Percentiles rank a stretch among this genome's conserved stretches.
These are phyloP conservation scores for Echium plantagineum DNA, from an alignment of 257 asterid genomes.

Conservation along the genomic window DNA sequence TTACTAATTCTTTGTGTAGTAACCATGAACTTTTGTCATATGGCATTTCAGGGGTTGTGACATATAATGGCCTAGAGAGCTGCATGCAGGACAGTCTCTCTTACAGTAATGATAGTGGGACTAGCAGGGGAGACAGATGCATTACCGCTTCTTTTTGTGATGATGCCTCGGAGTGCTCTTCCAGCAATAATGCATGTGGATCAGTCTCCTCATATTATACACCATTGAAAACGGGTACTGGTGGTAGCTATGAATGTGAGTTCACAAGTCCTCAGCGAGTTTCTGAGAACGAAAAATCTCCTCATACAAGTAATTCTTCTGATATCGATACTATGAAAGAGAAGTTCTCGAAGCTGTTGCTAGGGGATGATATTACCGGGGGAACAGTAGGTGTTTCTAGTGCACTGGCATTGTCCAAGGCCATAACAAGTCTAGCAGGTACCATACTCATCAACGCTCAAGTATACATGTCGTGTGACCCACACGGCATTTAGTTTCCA, in stretches of 20 bases:
- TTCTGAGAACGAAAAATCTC: slow-evolving; percentile 23
- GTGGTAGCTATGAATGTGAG: slow-evolving; percentile 37
- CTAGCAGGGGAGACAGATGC: slow-evolving; percentile 69
- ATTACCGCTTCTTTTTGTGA: slow-evolving; percentile 62
- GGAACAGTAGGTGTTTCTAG: slow-evolving; percentile 59
- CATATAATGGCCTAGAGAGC: slow-evolving; percentile 82
- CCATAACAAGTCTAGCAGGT: slow-evolving; percentile 73
- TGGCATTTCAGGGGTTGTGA: slow-evolving; percentile 39
- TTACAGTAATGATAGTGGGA: slow-evolving; percentile 50
- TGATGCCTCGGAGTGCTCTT: slow-evolving; percentile 71
- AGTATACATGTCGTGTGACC: too few relatives aligned
- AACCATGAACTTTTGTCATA: not conserved
- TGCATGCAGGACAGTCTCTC: slow-evolving; percentile 48
- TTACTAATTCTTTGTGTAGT: not conserved
- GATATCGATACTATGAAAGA: slow-evolving; percentile 66
- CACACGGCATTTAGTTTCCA: too few relatives aligned
- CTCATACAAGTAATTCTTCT: slow-evolving; percentile 13
- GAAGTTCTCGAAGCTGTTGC: slow-evolving; percentile 62
- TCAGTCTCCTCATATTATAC: slow-evolving; percentile 69
- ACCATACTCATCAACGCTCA: not conserved
- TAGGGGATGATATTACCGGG: slow-evolving; percentile 80
- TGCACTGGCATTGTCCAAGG: slow-evolving; percentile 69
- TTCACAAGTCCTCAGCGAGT: slow-evolving; percentile 35
- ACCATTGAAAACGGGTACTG: slow-evolving; percentile 46
- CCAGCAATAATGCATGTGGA: slow-evolving; percentile 55